phyloP scores from a whole-genome alignment of 2,329 filamentous ascomycete species.

The Cercospora zeina region DNA sequence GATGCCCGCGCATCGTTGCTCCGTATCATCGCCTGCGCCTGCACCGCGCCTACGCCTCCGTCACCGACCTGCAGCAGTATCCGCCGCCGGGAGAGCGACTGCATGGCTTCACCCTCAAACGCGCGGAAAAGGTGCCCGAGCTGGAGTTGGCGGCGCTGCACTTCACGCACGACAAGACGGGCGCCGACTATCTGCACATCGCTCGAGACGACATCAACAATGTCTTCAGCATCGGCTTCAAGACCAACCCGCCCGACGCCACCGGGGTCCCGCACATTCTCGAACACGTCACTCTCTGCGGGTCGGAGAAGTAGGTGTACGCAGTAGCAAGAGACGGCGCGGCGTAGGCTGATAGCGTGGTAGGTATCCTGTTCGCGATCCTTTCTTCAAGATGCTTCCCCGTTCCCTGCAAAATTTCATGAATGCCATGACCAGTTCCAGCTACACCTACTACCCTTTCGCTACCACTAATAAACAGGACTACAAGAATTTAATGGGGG shows the following conservation, averaged over 20 bases:
- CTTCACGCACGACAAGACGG: constrained; percentile 90
- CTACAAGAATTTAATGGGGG: constrained; percentile 92
- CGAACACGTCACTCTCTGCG: constrained; percentile 95
- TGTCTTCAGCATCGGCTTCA: constrained; percentile 99
- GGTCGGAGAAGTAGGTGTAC: constrained; percentile 76
- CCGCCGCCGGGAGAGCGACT: constrained; percentile 81
- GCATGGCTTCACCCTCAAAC: constrained; percentile 87
- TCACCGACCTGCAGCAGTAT: constrained; percentile 73
- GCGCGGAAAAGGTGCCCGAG: constrained; percentile 90
- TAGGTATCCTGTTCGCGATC: constrained; percentile 94
- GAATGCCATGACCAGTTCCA: constrained; percentile 96
- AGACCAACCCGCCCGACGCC: constrained; percentile 95
- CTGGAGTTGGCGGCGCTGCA: constrained; percentile 88
- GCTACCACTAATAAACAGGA: constrained; percentile 95
- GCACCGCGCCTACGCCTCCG: constrained; percentile 56
- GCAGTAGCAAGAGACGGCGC: background rate
- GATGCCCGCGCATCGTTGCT: constrained; percentile 29
- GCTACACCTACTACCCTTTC: constrained; percentile 97
- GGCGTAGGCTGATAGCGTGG: constrained; percentile 32
- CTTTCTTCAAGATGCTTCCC: constrained; percentile 99
- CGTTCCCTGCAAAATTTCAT: constrained; percentile 99
- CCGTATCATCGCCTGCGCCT: constrained; percentile 27
- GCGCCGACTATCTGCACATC: constrained; percentile 93
- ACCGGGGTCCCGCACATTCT: constrained; percentile 96
- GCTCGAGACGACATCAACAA: constrained; percentile 96